These are phyloP conservation scores for Plasmodium sp. DNA, from an alignment of 169 alveolate species.

Conservation along the genomic window DNA sequence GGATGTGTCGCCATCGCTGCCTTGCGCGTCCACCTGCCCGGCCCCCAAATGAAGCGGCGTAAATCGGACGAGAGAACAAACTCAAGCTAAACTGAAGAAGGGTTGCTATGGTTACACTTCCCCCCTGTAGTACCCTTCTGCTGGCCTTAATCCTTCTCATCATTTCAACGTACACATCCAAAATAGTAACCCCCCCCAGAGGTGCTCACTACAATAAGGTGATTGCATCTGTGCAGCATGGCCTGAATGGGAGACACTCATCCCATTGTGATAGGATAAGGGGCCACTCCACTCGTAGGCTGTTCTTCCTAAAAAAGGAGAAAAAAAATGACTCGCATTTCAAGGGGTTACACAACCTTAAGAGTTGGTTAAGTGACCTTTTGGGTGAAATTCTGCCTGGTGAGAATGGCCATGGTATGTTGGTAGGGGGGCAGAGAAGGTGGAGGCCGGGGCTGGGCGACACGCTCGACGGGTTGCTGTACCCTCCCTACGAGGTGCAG, in stretches of 20 bases:
- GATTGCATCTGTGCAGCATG: neutral
- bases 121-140: neutral
- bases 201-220: neutral
- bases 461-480: neutral
- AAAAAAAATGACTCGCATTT: neutral
- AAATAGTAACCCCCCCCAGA: neutral
- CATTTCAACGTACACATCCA: neutral
- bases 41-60: neutral
- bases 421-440: neutral
- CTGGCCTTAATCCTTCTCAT: conserved; percentile 1
- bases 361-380: neutral
- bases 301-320: conserved; percentile 16
- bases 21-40: neutral
- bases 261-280: too few species aligned
- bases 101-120: conserved; percentile 28
- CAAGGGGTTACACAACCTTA: neutral
- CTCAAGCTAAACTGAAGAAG: neutral
- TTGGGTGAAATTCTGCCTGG: neutral
- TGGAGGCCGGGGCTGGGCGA: neutral
- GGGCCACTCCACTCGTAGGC: neutral
- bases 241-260: neutral
- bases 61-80: neutral
- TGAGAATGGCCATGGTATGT: neutral
- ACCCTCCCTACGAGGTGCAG: neutral
- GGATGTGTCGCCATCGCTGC: neutral